phyloP scores from a whole-genome alignment of 169 alveolate species.

The Plasmodium inui region DNA sequence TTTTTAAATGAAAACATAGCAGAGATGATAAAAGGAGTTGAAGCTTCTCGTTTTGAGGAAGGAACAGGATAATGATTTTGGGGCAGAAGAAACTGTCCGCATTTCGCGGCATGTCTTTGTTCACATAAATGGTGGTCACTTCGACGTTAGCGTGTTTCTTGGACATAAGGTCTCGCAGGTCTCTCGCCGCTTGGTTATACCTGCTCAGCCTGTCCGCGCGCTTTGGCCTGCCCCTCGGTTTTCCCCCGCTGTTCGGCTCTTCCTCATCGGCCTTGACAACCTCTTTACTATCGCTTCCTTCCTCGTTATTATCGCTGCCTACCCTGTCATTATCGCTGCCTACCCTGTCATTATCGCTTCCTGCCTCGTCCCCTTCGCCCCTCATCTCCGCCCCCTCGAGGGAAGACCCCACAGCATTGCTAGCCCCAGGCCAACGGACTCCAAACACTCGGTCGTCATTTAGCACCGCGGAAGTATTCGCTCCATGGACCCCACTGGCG shows the following conservation, averaged over 20 bases:
- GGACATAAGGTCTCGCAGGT: neutral
- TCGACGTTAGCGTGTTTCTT: slow-evolving; percentile 29
- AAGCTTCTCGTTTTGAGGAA: slow-evolving; percentile 55
- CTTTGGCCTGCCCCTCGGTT: neutral
- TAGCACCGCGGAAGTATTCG: neutral
- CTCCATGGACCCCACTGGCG: neutral
- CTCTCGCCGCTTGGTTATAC: slow-evolving; percentile 12
- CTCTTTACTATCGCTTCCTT: neutral
- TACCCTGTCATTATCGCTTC: neutral
- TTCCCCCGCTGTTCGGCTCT: neutral
- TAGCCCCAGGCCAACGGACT: neutral
- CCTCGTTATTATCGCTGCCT: neutral
- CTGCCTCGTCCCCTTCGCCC: neutral
- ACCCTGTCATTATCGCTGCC: neutral
- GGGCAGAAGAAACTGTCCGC: slow-evolving; percentile 25
- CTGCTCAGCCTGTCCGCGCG: neutral
- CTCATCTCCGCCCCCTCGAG: neutral
- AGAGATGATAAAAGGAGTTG: slow-evolving; percentile 44
- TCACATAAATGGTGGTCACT: slow-evolving; percentile 16
- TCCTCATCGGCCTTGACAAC: neutral
- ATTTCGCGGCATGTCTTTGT: slow-evolving; percentile 34
- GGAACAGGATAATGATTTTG: slow-evolving; percentile 34
- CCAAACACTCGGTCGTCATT: slow-evolving; percentile 13
- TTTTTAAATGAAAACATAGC: slow-evolving; percentile 44
- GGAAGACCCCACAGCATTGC: neutral